Evolutionary conservation across 495 filamentous ascomycete species (phyloP).

Genomic region (Annulohypoxylon nitens): DNA sequence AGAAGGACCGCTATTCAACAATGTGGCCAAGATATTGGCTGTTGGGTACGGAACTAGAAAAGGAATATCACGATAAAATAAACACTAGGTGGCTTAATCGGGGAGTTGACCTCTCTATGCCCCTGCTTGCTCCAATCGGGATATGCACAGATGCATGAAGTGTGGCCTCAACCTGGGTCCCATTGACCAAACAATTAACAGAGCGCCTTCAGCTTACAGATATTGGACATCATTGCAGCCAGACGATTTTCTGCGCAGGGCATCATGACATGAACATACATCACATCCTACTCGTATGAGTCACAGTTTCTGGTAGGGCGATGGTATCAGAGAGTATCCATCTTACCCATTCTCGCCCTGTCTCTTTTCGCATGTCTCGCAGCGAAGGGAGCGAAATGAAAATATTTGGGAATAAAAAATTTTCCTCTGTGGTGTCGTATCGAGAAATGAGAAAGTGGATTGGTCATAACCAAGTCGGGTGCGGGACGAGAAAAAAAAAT

Average conservation of each 20-base stretch:
- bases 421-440: conserved; percentile 53
- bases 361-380: conserved; percentile 35
- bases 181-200: conserved; percentile 57
- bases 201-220: conserved; percentile 52
- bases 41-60: conserved; percentile 37
- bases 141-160: conserved; percentile 52
- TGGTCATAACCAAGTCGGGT: conserved; percentile 36
- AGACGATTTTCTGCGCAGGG: conserved; percentile 52
- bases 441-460: conserved; percentile 52
- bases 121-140: conserved; percentile 53
- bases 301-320: conserved; percentile 48
- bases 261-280: conserved; percentile 55
- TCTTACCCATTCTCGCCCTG: conserved; percentile 24
- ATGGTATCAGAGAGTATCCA: conserved; percentile 40
- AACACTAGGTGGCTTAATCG: conserved; percentile 36
- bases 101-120: conserved; percentile 28
- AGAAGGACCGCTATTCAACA: conserved; percentile 36
- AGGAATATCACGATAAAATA: conserved; percentile 38
- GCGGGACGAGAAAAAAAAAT: conserved; percentile 44
- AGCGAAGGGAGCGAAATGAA: conserved; percentile 49
- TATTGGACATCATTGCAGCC: conserved; percentile 65
- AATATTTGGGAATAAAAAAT: conserved; percentile 51
- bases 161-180: conserved; percentile 44
- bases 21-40: conserved; percentile 43
- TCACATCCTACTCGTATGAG: conserved; percentile 52